phyloP scores from a whole-genome alignment of 768 basidiomycete genomes.

The Suillus discolor region DNA sequence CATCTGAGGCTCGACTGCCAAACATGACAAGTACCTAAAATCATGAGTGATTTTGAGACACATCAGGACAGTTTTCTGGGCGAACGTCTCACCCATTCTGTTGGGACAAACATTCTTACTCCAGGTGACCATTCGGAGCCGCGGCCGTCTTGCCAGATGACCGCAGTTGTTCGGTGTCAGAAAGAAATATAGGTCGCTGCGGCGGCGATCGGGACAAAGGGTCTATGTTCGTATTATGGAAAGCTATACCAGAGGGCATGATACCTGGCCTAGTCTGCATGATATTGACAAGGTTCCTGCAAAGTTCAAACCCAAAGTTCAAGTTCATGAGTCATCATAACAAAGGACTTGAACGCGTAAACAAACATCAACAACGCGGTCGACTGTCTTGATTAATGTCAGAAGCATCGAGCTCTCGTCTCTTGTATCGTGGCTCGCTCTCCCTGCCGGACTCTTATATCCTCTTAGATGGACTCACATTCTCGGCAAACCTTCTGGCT shows the following conservation, averaged over 20 bases:
- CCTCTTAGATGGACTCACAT: conserved; percentile 73
- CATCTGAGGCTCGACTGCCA: not conserved
- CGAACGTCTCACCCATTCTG: not conserved
- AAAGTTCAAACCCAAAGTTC: no score
- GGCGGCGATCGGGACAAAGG: not conserved
- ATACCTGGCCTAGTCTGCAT: not conserved
- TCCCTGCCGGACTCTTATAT: conserved; percentile 74
- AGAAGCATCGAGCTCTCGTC: conserved; percentile 2
- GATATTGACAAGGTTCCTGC: not conserved
- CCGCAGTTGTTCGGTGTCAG: not conserved
- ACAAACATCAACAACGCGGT: conserved; percentile 1
- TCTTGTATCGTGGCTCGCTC: conserved; percentile 39
- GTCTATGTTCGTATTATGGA: not conserved
- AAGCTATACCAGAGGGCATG: not conserved
- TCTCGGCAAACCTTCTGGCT: conserved; percentile 50
- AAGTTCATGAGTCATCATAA: no score
- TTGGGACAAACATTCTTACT: not conserved
- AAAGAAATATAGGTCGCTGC: not conserved
- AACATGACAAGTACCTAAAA: not conserved
- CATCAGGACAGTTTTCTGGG: not conserved
- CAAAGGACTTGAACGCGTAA: conserved; percentile 3
- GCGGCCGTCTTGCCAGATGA: not conserved
- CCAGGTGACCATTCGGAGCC: not conserved
- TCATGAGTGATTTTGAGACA: not conserved
- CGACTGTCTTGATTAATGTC: not conserved